Evolutionary conservation across 352 stramenopile species (phyloP).

Genomic region (Phytophthora constricta): DNA sequence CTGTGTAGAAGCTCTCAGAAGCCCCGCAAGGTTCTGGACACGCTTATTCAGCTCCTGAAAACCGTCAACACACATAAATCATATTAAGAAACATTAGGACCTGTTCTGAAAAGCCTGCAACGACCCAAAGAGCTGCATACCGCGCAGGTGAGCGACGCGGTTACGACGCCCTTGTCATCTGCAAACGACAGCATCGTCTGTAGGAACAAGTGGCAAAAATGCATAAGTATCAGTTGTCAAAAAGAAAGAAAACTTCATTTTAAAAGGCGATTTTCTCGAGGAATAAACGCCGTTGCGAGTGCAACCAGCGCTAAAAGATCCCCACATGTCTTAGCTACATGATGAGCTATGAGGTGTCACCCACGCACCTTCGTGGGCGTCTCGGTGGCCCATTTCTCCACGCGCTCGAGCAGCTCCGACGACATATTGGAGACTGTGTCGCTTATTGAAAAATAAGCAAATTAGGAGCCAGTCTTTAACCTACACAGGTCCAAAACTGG

Average conservation of each 20-base stretch:
- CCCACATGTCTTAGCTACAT: background rate
- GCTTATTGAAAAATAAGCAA: conserved; percentile 22
- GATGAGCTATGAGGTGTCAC: background rate
- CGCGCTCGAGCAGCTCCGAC: conserved; percentile 73
- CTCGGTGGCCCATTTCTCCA: conserved; percentile 82
- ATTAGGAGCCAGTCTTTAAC: background rate
- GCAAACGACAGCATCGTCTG: conserved; percentile 83
- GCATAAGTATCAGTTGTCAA: background rate
- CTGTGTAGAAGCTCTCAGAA: conserved; percentile 53
- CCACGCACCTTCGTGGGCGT: conserved; percentile 58
- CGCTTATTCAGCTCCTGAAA: conserved; percentile 70
- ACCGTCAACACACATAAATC: conserved; percentile 8
- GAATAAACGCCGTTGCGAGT: background rate
- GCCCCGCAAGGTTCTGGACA: conserved; percentile 71
- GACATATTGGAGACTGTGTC: conserved; percentile 42
- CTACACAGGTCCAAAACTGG: too few relatives aligned
- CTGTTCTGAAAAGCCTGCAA: background rate
- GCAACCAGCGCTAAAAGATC: background rate
- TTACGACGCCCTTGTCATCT: conserved; percentile 68
- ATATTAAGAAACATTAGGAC: conserved; percentile 4
- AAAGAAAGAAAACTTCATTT: background rate
- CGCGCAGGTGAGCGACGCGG: conserved; percentile 57
- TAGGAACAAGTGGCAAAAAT: conserved; percentile 7
- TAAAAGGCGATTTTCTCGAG: conserved; percentile 8
- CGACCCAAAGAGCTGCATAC: conserved; percentile 35